Evolutionary conservation across 1,284 basidiomycete species (phyloP), one percentile per base, ranked within the genome.

Genomic region (Marasmius sp.): DNA sequence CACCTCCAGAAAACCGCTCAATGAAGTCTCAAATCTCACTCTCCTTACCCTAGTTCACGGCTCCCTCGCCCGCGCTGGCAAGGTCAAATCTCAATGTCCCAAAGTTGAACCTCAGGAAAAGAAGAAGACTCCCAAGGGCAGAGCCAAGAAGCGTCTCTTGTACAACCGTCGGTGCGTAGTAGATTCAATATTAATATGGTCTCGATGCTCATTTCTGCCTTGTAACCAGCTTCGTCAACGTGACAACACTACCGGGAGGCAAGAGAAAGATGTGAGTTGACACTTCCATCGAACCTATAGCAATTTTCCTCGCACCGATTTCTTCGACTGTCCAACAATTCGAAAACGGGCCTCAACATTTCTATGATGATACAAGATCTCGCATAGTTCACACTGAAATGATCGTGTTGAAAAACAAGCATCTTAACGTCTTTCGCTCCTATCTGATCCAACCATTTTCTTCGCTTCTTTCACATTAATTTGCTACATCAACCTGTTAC

Each of bases 41-140:
- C 6, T 16, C 57, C 56, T 18, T n/a, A 51, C 12, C 57, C 36
- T 69, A 92, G 97, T 98, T 83, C 96, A 98, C 93, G 96, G 97
- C 81, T 98, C 96, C 77, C 95, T 98, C 83, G 96, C 96, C 81
- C 96, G 97, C 89, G 96, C 95, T 80, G 96, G 95, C 81, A 98
- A 98, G 90, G 96, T 98, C 88, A 97, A 94, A 85, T 94, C 92
- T 72, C 95, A 97, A 82, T 92, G 89, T 74, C 96, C 96, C 73
- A 97, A 97, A 83, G 95, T 97, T 77, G 95, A 97, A 76, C 89
- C 92, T 80, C 94, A 97, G 84, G 95, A 97, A 85, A 97, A 97
- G 91, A 95, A 95, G 88, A 97, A 97, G 90, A 85, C 82, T 50
- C 93, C 94, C 66, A 96, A 93, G 84, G 95, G 95, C 71, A 93